Conservation (phyloP, 73 alveolate genomes). For the Durusdinium trenchii region DNA sequence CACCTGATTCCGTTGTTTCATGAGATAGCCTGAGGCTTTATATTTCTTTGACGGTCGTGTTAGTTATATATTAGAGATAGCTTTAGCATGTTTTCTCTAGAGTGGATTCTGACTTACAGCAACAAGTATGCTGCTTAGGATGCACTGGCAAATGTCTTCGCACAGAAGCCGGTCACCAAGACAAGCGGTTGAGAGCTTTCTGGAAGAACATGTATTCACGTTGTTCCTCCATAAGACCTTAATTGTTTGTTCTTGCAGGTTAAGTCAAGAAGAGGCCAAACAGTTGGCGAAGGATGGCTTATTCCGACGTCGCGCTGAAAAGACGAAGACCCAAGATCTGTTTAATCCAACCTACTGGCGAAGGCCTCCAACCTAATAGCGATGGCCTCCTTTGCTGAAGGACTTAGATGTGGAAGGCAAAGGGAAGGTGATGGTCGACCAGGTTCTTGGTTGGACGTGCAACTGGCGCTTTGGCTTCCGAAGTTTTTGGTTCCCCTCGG, state of each 20-base stretch:
- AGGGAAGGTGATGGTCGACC: constrained; percentile 65
- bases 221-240: neutral
- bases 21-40: neutral
- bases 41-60: neutral
- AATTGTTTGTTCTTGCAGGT: neutral
- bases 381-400: neutral
- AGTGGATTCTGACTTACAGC: neutral
- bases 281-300: constrained; percentile 65
- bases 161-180: too few relatives aligned
- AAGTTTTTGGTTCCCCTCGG: too few relatives aligned
- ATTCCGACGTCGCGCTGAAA: neutral
- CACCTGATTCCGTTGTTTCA: neutral
- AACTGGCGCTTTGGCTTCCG: too few relatives aligned
- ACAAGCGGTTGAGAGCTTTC: too few relatives aligned
- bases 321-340: neutral
- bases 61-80: neutral
- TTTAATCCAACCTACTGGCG: neutral
- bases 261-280: constrained; percentile 19
- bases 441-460: constrained; percentile 33
- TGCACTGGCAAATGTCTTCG: constrained; percentile 39
- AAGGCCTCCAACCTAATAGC: too few relatives aligned
- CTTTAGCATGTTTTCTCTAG: neutral
- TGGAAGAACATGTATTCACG: too few relatives aligned
- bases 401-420: constrained; percentile 39
- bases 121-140: constrained; percentile 11